Conservation (phyloP, 768 basidiomycete genomes). For the Trametes gibbosa region DNA sequence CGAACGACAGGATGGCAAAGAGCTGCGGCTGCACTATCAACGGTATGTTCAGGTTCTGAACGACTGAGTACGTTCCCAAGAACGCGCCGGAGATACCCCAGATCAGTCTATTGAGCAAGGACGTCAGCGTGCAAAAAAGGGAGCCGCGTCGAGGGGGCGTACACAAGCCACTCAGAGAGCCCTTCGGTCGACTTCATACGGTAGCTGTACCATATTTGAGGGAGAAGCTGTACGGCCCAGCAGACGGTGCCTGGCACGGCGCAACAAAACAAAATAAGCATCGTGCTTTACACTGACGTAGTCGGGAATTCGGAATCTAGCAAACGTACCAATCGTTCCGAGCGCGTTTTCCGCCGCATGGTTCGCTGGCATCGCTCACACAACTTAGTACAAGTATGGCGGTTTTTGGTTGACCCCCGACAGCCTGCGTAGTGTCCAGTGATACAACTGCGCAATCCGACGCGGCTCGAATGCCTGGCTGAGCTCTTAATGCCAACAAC, state of each 20-base stretch:
- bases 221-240: constrained; percentile 67
- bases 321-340: constrained; percentile 58
- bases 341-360: constrained; percentile 61
- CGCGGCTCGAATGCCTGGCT: too few relatives aligned
- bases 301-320: too few relatives aligned
- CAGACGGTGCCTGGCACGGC: constrained; percentile 50
- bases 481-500: too few relatives aligned
- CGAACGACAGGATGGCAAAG: constrained; percentile 56
- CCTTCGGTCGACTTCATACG: constrained; percentile 65
- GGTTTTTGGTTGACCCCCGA: too few relatives aligned
- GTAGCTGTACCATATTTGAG: constrained; percentile 74
- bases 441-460: too few relatives aligned
- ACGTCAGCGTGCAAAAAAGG: neutral
- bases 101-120: constrained; percentile 38
- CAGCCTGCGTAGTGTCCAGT: too few relatives aligned
- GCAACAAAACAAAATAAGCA: neutral
- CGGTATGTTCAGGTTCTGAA: constrained; percentile 67
- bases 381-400: neutral
- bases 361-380: constrained; percentile 44
- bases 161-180: constrained; percentile 42
- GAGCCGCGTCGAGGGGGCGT: constrained; percentile 1
- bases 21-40: constrained; percentile 67
- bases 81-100: constrained; percentile 62
- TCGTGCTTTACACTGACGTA: neutral
- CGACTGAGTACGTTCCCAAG: constrained; percentile 65